These are phyloP conservation scores for Sordariomycetes sp. DNA, from an alignment of 2,329 filamentous ascomycete genomes.

Conservation along the genomic window DNA sequence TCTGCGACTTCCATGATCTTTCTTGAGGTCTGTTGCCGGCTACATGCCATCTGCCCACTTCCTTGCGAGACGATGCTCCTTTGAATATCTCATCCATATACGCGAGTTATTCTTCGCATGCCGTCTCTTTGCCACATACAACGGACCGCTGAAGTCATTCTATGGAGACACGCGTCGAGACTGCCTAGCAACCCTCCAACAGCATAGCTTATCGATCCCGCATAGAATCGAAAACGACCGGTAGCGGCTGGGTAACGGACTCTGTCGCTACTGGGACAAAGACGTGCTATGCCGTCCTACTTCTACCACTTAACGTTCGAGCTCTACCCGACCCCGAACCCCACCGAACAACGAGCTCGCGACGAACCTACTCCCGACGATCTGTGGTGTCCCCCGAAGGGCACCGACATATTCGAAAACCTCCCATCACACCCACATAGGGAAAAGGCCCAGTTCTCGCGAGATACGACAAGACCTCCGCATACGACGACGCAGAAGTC, in stretches of 20 bases:
- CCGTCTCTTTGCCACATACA: too few species aligned
- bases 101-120: too few species aligned
- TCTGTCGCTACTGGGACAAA: background rate
- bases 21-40: too few species aligned
- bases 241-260: too few species aligned
- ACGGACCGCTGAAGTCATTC: too few species aligned
- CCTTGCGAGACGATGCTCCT: too few species aligned
- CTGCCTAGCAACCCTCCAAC: too few species aligned
- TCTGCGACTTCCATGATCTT: too few species aligned
- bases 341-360: slow-evolving; percentile 10
- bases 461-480: background rate
- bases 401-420: slow-evolving; percentile 42
- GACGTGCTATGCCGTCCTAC: slow-evolving; percentile 45
- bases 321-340: slow-evolving; percentile 41
- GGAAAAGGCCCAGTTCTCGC: slow-evolving; percentile 7
- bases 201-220: background rate
- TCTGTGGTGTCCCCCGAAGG: slow-evolving; percentile 39
- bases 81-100: too few species aligned
- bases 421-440: slow-evolving; percentile 37
- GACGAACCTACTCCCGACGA: slow-evolving; percentile 7
- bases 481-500: slow-evolving; percentile 2
- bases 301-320: slow-evolving; percentile 57
- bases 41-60: too few species aligned
- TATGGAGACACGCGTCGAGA: too few species aligned
- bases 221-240: too few species aligned